phyloP scores from a whole-genome alignment of 225 moss, liverwort and hornwort genomes.

The Asterella californica region DNA sequence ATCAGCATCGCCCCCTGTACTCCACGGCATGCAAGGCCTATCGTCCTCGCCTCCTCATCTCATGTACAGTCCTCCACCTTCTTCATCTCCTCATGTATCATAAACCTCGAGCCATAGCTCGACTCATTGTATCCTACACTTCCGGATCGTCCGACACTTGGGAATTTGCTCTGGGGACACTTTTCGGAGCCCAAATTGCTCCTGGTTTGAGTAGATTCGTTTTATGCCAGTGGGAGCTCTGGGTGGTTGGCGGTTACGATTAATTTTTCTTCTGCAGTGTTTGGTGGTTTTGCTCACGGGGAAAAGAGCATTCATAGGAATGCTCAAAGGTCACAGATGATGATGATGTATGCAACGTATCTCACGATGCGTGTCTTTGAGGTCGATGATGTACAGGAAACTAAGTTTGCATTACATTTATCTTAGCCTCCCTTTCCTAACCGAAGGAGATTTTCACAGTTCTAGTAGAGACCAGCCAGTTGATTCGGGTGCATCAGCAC shows the following conservation, averaged over 20 bases:
- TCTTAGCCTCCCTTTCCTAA: background rate
- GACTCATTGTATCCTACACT: background rate
- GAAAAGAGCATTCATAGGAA: background rate
- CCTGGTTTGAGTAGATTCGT: background rate
- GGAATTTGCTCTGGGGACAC: background rate
- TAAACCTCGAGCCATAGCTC: conserved; percentile 6
- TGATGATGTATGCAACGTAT: background rate
- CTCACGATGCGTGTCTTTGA: background rate
- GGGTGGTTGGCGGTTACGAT: background rate
- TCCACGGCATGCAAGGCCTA: conserved; percentile 52
- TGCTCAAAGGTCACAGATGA: background rate
- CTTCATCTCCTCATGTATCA: background rate
- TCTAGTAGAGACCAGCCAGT: background rate
- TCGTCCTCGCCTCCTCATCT: conserved; percentile 46
- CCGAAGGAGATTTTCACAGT: background rate
- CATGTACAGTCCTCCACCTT: conserved; percentile 37
- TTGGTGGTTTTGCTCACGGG: background rate
- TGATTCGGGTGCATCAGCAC: background rate
- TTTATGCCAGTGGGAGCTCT: background rate
- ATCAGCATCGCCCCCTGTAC: conserved; percentile 42
- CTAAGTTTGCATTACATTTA: background rate
- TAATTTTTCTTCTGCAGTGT: background rate
- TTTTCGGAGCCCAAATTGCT: background rate
- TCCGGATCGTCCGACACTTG: background rate
- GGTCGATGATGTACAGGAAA: background rate